Evolutionary conservation across 2,329 filamentous ascomycete genomes (phyloP).

Genomic region (Sporothrix euskadiensis): DNA sequence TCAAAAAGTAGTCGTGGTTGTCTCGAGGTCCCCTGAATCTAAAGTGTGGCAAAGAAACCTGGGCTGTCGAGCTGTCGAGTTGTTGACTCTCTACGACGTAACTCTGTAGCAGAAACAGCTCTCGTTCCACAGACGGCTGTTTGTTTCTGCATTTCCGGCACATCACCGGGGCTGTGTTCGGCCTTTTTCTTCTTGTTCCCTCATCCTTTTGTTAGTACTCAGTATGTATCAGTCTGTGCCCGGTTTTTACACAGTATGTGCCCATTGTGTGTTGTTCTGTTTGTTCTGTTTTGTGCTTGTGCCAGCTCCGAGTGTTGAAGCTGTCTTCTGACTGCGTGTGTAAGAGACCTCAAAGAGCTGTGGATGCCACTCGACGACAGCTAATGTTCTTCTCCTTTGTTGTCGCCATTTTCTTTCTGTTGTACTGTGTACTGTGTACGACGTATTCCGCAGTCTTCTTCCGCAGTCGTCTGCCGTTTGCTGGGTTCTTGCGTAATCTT

Average conservation of each 20-base stretch:
- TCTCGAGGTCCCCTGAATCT: neutral
- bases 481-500: neutral
- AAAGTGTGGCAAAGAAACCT: neutral
- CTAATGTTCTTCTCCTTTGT: neutral
- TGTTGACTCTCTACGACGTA: too few species aligned
- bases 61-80: neutral
- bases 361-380: neutral
- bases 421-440: too few species aligned
- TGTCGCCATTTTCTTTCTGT: too few species aligned
- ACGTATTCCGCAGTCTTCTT: neutral
- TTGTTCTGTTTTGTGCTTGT: neutral
- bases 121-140: neutral
- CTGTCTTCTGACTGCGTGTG: conserved; percentile 11
- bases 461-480: neutral
- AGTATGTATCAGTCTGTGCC: neutral
- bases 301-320: neutral
- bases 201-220: neutral
- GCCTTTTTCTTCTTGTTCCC: neutral
- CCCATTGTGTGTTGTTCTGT: neutral
- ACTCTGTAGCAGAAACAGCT: conserved; percentile 2
- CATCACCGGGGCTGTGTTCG: conserved; percentile 19
- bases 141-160: neutral
- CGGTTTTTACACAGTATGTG: neutral
- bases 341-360: neutral
- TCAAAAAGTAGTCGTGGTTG: too few species aligned